Evolutionary conservation across 129 eudicot genomes (phyloP).

Genomic region (Flaveria bidentis): DNA sequence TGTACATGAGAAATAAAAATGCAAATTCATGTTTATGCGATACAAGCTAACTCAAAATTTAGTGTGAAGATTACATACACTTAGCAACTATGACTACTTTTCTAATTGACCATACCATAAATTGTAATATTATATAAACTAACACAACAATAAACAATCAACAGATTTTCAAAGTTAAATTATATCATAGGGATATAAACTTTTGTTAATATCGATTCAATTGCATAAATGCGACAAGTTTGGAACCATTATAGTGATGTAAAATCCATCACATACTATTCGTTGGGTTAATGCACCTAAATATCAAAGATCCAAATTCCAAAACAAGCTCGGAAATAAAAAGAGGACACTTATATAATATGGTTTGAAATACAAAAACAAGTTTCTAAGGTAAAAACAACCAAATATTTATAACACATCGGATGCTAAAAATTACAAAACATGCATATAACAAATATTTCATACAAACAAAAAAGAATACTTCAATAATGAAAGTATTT

Average conservation of each 20-base stretch:
- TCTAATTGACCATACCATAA: not conserved
- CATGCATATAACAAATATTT: not conserved
- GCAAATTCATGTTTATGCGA: slow-evolving; percentile 1
- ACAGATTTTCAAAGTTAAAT: not conserved
- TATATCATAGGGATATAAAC: not conserved
- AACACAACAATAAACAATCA: not conserved
- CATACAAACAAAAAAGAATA: slow-evolving; percentile 3
- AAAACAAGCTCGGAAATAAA: not conserved
- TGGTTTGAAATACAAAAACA: slow-evolving; percentile 6
- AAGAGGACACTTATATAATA: too few species aligned
- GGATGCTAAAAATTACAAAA: not conserved
- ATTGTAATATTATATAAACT: not conserved
- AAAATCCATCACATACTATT: not conserved
- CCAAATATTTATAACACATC: not conserved
- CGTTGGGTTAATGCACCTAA: too few species aligned
- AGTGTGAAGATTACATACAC: not conserved
- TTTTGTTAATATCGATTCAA: not conserved
- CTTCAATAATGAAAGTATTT: not conserved
- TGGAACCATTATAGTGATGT: not conserved
- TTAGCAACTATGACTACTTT: not conserved
- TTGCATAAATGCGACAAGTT: not conserved
- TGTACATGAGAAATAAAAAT: not conserved
- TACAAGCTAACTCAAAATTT: not conserved
- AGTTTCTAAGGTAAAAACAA: not conserved
- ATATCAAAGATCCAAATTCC: too few species aligned